These are phyloP conservation scores for Claviceps arundinis DNA, from an alignment of 2,329 filamentous ascomycete genomes.

Conservation along the genomic window DNA sequence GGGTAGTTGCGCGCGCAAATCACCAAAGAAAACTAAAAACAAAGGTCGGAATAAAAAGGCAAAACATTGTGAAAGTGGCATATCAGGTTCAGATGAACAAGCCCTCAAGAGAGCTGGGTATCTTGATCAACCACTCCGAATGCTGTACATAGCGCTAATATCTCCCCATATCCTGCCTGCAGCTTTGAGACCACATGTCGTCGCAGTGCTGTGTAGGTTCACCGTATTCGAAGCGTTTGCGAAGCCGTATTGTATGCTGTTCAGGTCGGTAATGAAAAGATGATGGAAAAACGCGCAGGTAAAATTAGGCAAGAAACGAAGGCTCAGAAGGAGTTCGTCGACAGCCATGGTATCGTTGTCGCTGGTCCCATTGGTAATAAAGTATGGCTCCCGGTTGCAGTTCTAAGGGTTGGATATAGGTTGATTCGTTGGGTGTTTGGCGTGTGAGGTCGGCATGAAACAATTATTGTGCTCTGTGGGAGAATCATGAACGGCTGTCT, in stretches of 20 bases:
- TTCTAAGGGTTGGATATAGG: not conserved
- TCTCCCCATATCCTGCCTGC: not conserved
- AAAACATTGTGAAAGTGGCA: slow-evolving; percentile 6
- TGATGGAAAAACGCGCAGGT: not conserved
- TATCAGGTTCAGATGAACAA: slow-evolving; percentile 20
- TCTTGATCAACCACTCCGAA: slow-evolving; percentile 21
- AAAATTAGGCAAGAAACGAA: slow-evolving; percentile 7
- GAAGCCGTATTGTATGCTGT: not conserved
- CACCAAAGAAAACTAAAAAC: slow-evolving; percentile 8
- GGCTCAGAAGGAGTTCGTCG: slow-evolving; percentile 1
- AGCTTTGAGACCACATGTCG: slow-evolving; percentile 1
- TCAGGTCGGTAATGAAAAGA: not conserved
- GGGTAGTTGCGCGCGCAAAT: not conserved
- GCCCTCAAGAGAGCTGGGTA: slow-evolving; percentile 26
- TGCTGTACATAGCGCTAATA: slow-evolving; percentile 8
- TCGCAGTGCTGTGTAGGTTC: slow-evolving; percentile 1
- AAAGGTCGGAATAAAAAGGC: not conserved
- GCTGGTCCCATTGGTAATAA: slow-evolving; percentile 12
- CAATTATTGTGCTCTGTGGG: not conserved
- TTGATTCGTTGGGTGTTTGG: not conserved
- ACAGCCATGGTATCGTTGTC: slow-evolving; percentile 11
- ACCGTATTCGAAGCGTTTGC: not conserved
- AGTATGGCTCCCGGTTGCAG: not conserved
- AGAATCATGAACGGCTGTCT: not conserved
- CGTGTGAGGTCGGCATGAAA: not conserved